Evolutionary conservation across 2,329 filamentous ascomycete genomes (phyloP).

Genomic region (Dactylellina cionopaga): DNA sequence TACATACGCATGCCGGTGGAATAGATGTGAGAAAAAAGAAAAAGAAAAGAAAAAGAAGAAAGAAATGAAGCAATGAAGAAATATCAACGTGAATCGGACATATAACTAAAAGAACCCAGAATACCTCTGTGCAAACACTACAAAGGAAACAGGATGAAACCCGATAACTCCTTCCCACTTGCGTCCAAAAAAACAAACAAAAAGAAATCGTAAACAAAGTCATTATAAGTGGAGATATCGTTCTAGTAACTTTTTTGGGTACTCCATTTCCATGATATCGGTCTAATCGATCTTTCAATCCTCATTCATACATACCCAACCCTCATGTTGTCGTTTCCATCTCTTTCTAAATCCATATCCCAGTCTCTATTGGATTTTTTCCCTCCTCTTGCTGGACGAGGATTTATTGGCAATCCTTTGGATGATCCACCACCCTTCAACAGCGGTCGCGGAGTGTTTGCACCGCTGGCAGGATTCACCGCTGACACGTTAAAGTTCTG

Average conservation of each 20-base stretch:
- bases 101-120: neutral
- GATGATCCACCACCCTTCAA: constrained; percentile 11
- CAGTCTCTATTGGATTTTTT: neutral
- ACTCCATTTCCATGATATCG: too few species aligned
- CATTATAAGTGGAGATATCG: constrained; percentile 18
- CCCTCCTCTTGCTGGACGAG: constrained; percentile 5
- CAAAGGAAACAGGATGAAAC: neutral
- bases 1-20: too few species aligned
- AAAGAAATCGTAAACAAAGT: neutral
- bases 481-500: constrained; percentile 15
- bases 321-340: neutral
- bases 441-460: constrained; percentile 11
- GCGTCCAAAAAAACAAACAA: constrained; percentile 2
- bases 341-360: constrained; percentile 21
- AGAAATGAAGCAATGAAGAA: neutral
- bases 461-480: constrained; percentile 3
- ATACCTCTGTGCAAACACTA: neutral
- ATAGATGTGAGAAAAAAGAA: too few species aligned
- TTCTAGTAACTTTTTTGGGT: constrained; percentile 28
- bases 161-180: neutral
- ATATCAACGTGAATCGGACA: too few species aligned
- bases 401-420: constrained; percentile 20
- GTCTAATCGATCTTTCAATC: too few species aligned
- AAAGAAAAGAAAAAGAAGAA: neutral
- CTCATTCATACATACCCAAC: neutral